Conservation (phyloP, 352 stramenopile species). For the Phytopythium mirpurense region DNA sequence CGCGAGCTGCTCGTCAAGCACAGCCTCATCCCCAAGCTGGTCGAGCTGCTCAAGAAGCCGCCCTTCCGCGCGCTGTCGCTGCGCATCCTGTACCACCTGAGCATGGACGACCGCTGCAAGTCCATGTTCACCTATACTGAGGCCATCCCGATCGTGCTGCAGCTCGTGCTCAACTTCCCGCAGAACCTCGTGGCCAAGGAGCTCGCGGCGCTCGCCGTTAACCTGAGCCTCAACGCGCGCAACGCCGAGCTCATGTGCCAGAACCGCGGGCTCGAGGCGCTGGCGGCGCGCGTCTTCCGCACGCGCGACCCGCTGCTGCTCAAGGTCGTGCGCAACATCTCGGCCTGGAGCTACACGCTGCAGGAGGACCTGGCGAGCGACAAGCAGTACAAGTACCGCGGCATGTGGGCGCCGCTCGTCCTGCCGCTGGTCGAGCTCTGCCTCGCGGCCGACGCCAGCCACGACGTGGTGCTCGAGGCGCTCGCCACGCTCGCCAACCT, state of each 20-base stretch:
- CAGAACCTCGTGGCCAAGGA: conserved; percentile 91
- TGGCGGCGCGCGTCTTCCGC: conserved; percentile 86
- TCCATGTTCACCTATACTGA: conserved; percentile 95
- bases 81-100: conserved; percentile 93
- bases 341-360: conserved; percentile 88
- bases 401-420: conserved; percentile 91
- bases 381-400: conserved; percentile 88
- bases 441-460: conserved; percentile 73
- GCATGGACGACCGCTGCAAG: conserved; percentile 93
- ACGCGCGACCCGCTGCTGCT: conserved; percentile 91
- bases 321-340: conserved; percentile 92
- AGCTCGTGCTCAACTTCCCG: conserved; percentile 93
- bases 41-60: conserved; percentile 91
- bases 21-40: conserved; percentile 90
- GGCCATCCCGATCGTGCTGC: conserved; percentile 91
- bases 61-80: conserved; percentile 85
- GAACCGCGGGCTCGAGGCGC: conserved; percentile 82
- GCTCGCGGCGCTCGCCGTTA: conserved; percentile 92
- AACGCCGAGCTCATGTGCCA: conserved; percentile 91
- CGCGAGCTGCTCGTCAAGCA: conserved; percentile 84
- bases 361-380: conserved; percentile 86
- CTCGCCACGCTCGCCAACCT: conserved; percentile 91
- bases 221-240: conserved; percentile 88
- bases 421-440: conserved; percentile 85
- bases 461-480: conserved; percentile 93